A percentile compares a stretch with the other conserved stretches of the same genome.
These are phyloP conservation scores for Kalaharituber pfeilii DNA, from an alignment of 2,329 filamentous ascomycete genomes.

Conservation along the genomic window DNA sequence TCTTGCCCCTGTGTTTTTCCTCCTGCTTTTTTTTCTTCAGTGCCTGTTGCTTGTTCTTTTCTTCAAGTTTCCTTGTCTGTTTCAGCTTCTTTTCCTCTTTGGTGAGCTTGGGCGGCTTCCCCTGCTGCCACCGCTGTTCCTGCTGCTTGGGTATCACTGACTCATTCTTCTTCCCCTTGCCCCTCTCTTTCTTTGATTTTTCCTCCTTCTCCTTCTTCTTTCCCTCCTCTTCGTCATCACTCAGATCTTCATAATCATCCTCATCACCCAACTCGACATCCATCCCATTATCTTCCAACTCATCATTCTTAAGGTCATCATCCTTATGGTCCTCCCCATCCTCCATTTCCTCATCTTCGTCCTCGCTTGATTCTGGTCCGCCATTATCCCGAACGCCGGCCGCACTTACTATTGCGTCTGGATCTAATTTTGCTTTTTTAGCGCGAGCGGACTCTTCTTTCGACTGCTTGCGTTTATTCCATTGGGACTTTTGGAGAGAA, in stretches of 20 bases:
- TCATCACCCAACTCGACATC: not conserved
- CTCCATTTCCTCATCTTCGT: conserved; percentile 46
- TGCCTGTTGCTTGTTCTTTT: not conserved
- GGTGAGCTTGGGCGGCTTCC: not conserved
- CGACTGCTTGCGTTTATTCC: conserved; percentile 87
- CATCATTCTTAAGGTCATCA: conserved; percentile 9
- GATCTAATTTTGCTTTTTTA: conserved; percentile 76
- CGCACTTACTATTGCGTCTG: conserved; percentile 63
- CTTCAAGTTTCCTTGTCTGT: not conserved
- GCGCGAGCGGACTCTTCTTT: conserved; percentile 72
- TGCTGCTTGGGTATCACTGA: too few relatives aligned
- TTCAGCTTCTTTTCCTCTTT: not conserved
- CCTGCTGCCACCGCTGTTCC: not conserved
- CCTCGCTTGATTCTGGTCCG: conserved; percentile 52
- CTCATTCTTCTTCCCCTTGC: conserved; percentile 24
- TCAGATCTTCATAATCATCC: conserved; percentile 1
- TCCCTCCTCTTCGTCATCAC: not conserved
- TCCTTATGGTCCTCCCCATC: conserved; percentile 35
- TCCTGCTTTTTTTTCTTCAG: conserved; percentile 23
- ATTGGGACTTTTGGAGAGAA: conserved; percentile 73
- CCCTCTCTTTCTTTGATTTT: conserved; percentile 14
- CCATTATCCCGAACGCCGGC: conserved; percentile 75
- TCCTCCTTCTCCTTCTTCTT: conserved; percentile 9
- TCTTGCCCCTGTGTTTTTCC: conserved; percentile 4
- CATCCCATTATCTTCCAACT: not conserved